Conservation (phyloP, 768 basidiomycete genomes). For the Amanita rubescens region DNA sequence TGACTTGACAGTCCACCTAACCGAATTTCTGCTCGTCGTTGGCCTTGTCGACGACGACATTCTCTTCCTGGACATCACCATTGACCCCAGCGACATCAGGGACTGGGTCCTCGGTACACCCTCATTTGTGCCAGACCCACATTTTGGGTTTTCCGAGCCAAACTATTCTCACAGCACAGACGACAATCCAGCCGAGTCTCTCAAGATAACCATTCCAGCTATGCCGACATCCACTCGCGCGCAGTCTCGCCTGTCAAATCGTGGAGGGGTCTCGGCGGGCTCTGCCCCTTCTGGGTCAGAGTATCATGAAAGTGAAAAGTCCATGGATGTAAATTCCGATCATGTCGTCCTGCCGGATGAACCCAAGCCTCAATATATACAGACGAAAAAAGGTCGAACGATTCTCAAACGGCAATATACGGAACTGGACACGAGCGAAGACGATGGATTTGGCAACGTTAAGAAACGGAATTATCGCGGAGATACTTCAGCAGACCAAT, state of each 20-base stretch:
- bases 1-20: neutral
- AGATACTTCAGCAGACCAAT: slow-evolving; percentile 14
- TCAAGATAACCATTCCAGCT: slow-evolving; percentile 22
- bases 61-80: neutral
- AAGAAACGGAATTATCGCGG: neutral
- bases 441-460: slow-evolving; percentile 9
- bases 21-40: slow-evolving; percentile 2
- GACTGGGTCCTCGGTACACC: slow-evolving; percentile 6
- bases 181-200: slow-evolving; percentile 6
- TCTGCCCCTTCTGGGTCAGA: slow-evolving; percentile 36
- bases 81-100: slow-evolving; percentile 1
- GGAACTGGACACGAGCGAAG: slow-evolving; percentile 21
- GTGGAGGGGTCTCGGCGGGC: slow-evolving; percentile 25
- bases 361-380: slow-evolving; percentile 17
- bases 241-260: slow-evolving; percentile 22
- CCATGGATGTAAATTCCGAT: slow-evolving; percentile 24
- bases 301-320: slow-evolving; percentile 42
- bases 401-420: slow-evolving; percentile 30
- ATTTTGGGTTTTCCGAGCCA: slow-evolving; percentile 2
- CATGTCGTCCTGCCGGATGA: slow-evolving; percentile 23
- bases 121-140: slow-evolving; percentile 5
- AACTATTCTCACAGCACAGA: neutral
- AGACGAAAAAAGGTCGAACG: slow-evolving; percentile 33
- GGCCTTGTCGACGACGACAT: neutral
- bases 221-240: slow-evolving; percentile 19